Conservation (phyloP, 176 grass and related monocot species). For the Musa schizocarpa region DNA sequence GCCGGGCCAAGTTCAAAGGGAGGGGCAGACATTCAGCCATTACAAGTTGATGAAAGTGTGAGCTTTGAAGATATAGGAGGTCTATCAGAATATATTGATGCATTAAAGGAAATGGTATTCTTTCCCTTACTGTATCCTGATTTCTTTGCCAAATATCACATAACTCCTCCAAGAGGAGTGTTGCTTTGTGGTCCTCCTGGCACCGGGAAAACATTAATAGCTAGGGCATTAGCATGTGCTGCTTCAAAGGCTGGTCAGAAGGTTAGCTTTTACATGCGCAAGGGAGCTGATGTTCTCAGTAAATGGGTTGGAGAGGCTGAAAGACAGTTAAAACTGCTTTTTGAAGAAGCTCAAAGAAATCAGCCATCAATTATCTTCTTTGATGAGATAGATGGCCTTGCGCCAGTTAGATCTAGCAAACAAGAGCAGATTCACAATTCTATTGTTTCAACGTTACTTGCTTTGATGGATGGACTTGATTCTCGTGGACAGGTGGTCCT, state of each 20-base stretch:
- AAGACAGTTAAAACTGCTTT: slow-evolving; percentile 94
- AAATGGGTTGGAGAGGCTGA: slow-evolving; percentile 99
- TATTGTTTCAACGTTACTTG: slow-evolving; percentile 97
- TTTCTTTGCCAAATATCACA: slow-evolving; percentile 99
- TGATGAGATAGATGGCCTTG: slow-evolving; percentile 98
- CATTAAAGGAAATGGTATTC: slow-evolving; percentile 99
- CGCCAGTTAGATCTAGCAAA: slow-evolving; percentile 99
- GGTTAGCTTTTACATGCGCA: slow-evolving; percentile 98
- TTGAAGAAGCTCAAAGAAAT: slow-evolving; percentile 99
- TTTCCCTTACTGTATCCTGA: slow-evolving; percentile 96
- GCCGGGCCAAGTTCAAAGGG: slow-evolving; percentile 99
- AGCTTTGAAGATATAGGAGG: slow-evolving; percentile 98
- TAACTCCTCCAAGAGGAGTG: slow-evolving; percentile 94
- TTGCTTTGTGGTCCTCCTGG: slow-evolving; percentile 96
- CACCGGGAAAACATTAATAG: slow-evolving; percentile 96
- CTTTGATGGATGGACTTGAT: slow-evolving; percentile 98
- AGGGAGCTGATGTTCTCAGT: slow-evolving; percentile 99
- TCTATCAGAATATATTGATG: slow-evolving; percentile 86
- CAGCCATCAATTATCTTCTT: slow-evolving; percentile 99
- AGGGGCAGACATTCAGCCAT: slow-evolving; percentile 95
- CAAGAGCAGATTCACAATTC: slow-evolving; percentile 99
- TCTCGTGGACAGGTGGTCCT: slow-evolving; percentile 98
- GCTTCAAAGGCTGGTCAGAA: slow-evolving; percentile 97
- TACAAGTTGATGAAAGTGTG: slow-evolving; percentile 83
- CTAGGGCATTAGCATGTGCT: slow-evolving; percentile 90